Base-by-base conservation (phyloP, 129 eudicot genomes). In the Deinandra increscens region DNA sequence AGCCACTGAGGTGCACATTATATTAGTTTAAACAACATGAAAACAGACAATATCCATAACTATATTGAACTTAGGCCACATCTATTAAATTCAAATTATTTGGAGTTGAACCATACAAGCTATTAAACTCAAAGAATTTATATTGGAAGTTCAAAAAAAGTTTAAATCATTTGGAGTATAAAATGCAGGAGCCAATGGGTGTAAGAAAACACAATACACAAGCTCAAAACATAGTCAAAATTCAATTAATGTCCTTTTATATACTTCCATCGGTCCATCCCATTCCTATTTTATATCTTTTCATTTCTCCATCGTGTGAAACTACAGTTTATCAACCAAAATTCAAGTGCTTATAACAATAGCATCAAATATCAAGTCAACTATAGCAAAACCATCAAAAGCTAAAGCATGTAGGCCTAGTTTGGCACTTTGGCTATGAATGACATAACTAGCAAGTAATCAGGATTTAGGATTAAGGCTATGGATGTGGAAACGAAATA, bases 331-430 rank as follows among this genome's bases (percentile, higher is more conserved):
- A 46, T 46, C 6, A 14, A 14, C 7, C n/a, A 7, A 46, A 41
- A 46, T 5, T n/a, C 54, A 69, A 49, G 41, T 63, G 53, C 4
- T 7, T 38, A 5, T 18, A 38, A 58, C 53, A 38, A 42, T 14
- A 55, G 53, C 37, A 66, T 19, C 14, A 67, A 1, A 44, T 7
- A 66, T 66, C 70, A 66, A 7, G 36, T 66, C 60, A 67, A 49
- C 31, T 67, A 48, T 14, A 34, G 60, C 49, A 46, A 42, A 26
- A 46, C 34, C 14, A 66, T 23, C 26, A 66, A 66, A 29, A 14
- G 38, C 26, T 37, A 51, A 73, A 54, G 14, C 58, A 66, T 31
- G 3, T 15, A 26, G 9, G 23, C 22, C 54, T 38, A 44, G 9
- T 51, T 4, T 42, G n/a, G 43, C 38, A 44, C 5, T 51, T 4